Evolutionary conservation across 1,139 yeast species (phyloP).

Genomic region (Saccharomyces hybrid): DNA sequence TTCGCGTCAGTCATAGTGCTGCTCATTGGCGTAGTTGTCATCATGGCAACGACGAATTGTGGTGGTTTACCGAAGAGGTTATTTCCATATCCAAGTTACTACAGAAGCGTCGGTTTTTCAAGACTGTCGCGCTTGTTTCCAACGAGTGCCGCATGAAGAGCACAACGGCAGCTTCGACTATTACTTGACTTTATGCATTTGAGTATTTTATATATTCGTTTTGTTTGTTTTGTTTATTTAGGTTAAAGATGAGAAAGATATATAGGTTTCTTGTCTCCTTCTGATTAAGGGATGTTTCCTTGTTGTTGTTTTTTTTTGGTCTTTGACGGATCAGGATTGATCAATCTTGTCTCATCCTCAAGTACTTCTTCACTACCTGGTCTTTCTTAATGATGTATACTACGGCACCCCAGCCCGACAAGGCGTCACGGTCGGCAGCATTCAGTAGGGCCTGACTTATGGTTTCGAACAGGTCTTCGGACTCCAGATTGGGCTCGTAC

Average conservation of each 20-base stretch:
- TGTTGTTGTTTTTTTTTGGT: neutral
- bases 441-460: slow-evolving; percentile 88
- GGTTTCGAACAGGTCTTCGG: slow-evolving; percentile 94
- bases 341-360: slow-evolving; percentile 91
- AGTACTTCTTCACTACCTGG: slow-evolving; percentile 75
- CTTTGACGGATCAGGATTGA: neutral
- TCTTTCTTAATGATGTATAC: slow-evolving; percentile 91
- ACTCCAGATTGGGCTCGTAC: slow-evolving; percentile 86
- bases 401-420: slow-evolving; percentile 99
- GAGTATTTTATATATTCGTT: slow-evolving; percentile 4
- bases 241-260: neutral
- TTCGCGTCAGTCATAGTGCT: slow-evolving; percentile 14
- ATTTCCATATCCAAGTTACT: neutral
- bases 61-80: neutral
- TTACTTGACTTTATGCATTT: neutral
- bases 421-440: slow-evolving; percentile 96
- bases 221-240: slow-evolving; percentile 2
- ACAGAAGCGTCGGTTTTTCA: neutral
- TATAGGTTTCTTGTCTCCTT: neutral
- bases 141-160: no score
- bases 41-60: no score
- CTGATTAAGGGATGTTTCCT: neutral
- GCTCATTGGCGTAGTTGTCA: neutral
- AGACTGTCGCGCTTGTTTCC: neutral
- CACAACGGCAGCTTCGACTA: neutral